These are phyloP conservation scores for Lophiostoma macrostomum DNA, from an alignment of 495 filamentous ascomycete species.

Conservation along the genomic window DNA sequence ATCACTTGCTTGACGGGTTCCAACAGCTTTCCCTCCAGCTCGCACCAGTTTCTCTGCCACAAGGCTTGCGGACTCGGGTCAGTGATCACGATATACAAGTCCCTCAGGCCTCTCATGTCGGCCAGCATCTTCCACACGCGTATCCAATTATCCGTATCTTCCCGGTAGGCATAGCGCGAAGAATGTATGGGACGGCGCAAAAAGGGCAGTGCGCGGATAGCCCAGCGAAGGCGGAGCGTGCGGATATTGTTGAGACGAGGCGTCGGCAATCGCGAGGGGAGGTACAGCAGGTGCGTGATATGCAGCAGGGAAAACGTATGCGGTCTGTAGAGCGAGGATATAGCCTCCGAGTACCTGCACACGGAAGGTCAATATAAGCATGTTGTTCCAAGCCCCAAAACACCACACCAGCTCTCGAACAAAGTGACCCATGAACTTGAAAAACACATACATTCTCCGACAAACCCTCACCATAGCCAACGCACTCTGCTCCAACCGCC, in stretches of 20 bases:
- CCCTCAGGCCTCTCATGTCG: conserved; percentile 16
- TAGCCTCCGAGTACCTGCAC: conserved; percentile 26
- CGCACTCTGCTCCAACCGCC: background rate
- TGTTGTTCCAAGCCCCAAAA: no score
- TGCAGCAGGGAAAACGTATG: conserved; percentile 31
- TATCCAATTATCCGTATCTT: conserved; percentile 29
- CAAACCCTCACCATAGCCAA: conserved; percentile 11
- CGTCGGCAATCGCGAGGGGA: conserved; percentile 17
- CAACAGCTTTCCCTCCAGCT: conserved; percentile 17
- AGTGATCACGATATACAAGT: conserved; percentile 21
- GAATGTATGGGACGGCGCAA: conserved; percentile 5
- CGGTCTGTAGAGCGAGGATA: conserved; percentile 18
- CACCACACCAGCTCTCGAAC: background rate
- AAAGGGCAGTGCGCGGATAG: conserved; percentile 28
- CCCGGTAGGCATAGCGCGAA: conserved; percentile 17
- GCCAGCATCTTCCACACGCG: conserved; percentile 19
- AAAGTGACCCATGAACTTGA: background rate
- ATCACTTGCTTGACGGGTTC: conserved; percentile 19
- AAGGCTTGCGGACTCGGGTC: conserved; percentile 11
- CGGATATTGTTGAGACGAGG: conserved; percentile 22
- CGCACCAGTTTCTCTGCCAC: conserved; percentile 23
- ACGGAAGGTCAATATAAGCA: background rate
- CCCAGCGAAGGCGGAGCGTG: conserved; percentile 24
- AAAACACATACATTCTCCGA: conserved; percentile 17
- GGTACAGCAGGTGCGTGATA: conserved; percentile 27